Evolutionary conservation across 352 stramenopile species (phyloP), one percentile per base, ranked within the genome.

Genomic region (Globisporangium camurandrum): DNA sequence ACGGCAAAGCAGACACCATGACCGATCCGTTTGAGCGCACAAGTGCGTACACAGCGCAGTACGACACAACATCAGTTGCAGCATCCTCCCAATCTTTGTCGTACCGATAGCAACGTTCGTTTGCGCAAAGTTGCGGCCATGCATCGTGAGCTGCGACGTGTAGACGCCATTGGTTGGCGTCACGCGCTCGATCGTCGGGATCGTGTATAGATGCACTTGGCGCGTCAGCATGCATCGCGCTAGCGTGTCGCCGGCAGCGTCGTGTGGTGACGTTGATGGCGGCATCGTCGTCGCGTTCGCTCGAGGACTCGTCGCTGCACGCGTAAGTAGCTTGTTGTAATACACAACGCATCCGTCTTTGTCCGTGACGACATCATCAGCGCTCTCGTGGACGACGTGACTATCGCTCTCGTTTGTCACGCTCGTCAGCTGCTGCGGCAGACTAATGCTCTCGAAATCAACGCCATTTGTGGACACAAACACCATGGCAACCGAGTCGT

Each of bases 391-490:
- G 28, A 59, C 50, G 16, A 54, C 36, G 26, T 50, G 50, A 27
- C 33, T 33, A 9, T 50, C 49, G 10, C 26, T 45, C 16, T 62
- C 47, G 10, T 6, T 6, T 2, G 23, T 16, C 12, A 69, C 20
- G 20, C 63, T 69, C 2, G 52, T 48, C 0, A 50, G 16, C 7
- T 69, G 54, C 2, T 62, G 68, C 1, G 75, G 69, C 0, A 86
- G 50, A 0, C 66, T 66, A 24, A 86, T 64, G 39, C 75, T 79
- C n/a, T 86, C 71, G 37, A 86, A 86, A 36, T 86, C 75, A 11
- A 62, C 19, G 3, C 75, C 75, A 36, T 86, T 84, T 8, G 80
- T 51, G 1, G 70, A 75, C 0, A 84, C 64, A 42, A 74, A 78
- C 17, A 86, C 12, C 17, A 57, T 68, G 14, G 75, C 62, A 17